These are phyloP conservation scores for Scleroderma citrinum DNA, from an alignment of 768 basidiomycete genomes.

Conservation along the genomic window DNA sequence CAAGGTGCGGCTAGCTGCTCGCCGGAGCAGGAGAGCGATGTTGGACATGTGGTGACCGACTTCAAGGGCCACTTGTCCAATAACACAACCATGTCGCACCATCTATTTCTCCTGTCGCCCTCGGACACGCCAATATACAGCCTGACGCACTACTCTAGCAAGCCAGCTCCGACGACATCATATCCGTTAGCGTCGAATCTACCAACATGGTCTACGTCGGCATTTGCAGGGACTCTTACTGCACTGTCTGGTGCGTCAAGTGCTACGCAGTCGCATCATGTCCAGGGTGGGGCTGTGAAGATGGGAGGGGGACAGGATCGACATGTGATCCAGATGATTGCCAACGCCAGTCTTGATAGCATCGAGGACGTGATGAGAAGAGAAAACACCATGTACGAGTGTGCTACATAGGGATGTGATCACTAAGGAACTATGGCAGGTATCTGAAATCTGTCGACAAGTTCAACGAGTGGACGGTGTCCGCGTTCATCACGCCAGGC, in stretches of 20 bases:
- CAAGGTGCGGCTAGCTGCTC: background rate
- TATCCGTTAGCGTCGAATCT: conserved; percentile 77
- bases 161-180: conserved; percentile 51
- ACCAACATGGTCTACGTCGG: conserved; percentile 87
- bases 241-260: conserved; percentile 82
- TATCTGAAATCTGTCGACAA: conserved; percentile 94
- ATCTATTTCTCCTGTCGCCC: conserved; percentile 79
- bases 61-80: background rate
- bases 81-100: conserved; percentile 62
- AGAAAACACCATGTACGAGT: conserved; percentile 71
- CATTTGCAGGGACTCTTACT: conserved; percentile 84
- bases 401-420: background rate
- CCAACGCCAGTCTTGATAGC: conserved; percentile 91
- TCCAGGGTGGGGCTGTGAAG: conserved; percentile 55
- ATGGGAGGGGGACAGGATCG: conserved; percentile 81
- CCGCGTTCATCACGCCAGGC: conserved; percentile 90
- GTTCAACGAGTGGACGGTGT: conserved; percentile 98
- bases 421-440: conserved; percentile 42
- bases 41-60: conserved; percentile 5
- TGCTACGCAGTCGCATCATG: conserved; percentile 55
- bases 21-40: background rate
- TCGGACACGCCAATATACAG: conserved; percentile 84
- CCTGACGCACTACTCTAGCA: conserved; percentile 76
- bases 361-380: conserved; percentile 90
- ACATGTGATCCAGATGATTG: conserved; percentile 98